Base-by-base conservation (phyloP, 352 stramenopile genomes). In the Phytophthora foliorum region DNA sequence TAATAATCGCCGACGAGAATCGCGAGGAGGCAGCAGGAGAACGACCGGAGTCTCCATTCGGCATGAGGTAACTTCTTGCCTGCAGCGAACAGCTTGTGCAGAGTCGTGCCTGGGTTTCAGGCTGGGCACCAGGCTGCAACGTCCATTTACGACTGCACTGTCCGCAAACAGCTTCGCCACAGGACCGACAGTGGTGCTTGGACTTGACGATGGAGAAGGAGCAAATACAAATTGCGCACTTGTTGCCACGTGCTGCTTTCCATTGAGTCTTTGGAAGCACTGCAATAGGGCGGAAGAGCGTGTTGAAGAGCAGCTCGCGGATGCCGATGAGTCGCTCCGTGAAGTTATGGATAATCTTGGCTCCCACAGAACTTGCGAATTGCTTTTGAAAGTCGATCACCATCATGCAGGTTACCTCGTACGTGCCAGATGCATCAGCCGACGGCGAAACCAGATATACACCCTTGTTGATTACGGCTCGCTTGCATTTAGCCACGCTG, bases 401-500 rank as follows among this genome's bases (percentile, higher is more conserved):
- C 71, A 92, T 84, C 88, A 95, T 94, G 65, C 88, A 77, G 25
- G 80, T 89, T n/a, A 95, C 84, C 65, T 95, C 84, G 66, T 93
- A 92, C 1, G 67, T 72, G 32, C 83, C 81, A 6, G 76, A 65
- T 27, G 65, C 51, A 34, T 82, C 63, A 36, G 56, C 71, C 6
- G 72, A 70, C 1, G 75, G 75, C 10, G 72, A 78, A 31, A 96
- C 88, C 10, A 92, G 50, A 67, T 90, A 94, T 0, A 92, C 73
- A 51, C 85, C 84, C 67, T 94, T 94, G 72, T 90, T 92, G 53
- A 96, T 93, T 45, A 94, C 76, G 2, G 77, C 86, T 38, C 88
- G 86, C 67, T 96, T 94, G 77, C 88, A 96, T 48, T 96, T 96
- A 17, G 86, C 84, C n/a, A 94, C 84, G 57, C 83, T 93, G 14